Evolutionary conservation across 106 monocot genomes (phyloP).

Genomic region (Dendrobium catenatum): DNA sequence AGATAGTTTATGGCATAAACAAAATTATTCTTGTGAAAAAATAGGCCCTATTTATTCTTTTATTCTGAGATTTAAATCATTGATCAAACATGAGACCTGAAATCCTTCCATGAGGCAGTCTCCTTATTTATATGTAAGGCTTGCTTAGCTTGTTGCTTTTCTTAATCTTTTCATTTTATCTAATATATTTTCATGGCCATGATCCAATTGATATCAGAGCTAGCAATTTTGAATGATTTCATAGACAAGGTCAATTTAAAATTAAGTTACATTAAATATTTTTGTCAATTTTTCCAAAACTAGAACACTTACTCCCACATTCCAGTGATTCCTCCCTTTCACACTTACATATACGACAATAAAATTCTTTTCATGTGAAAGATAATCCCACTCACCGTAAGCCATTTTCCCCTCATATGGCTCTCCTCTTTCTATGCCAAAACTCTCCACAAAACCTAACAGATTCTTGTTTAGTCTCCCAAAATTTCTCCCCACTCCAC

Average conservation of each 20-base stretch:
- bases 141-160: neutral
- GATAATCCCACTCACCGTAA: neutral
- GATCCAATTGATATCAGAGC: neutral
- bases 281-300: neutral
- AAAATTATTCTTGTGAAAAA: neutral
- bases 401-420: neutral
- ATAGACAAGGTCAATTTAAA: neutral
- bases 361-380: neutral
- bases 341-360: neutral
- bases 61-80: neutral
- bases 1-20: neutral
- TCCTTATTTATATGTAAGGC: neutral
- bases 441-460: no score
- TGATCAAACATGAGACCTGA: neutral
- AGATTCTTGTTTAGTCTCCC: no score
- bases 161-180: neutral
- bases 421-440: neutral
- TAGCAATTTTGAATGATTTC: neutral
- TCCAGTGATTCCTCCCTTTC: neutral
- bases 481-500: neutral
- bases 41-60: neutral
- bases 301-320: neutral
- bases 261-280: neutral
- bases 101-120: neutral
- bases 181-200: neutral